Conservation (phyloP, 495 filamentous ascomycete species). For the Corynascus novoguineensis region DNA sequence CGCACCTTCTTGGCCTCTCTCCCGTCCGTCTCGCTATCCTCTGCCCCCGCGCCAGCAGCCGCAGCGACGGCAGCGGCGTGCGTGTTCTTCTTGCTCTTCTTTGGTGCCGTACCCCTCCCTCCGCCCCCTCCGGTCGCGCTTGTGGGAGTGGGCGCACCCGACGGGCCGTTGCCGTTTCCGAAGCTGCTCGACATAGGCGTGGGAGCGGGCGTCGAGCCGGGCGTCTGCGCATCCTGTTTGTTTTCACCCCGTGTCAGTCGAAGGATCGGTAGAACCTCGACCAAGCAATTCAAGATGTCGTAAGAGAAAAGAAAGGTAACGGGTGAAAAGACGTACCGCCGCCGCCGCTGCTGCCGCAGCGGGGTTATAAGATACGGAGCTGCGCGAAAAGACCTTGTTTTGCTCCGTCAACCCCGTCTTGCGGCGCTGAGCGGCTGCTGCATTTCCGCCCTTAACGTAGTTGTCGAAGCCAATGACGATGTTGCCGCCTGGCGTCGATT, state of each 20-base stretch:
- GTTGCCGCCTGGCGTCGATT: conserved; percentile 84
- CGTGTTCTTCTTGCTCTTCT: conserved; percentile 39
- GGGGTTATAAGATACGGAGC: conserved; percentile 52
- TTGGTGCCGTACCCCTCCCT: conserved; percentile 21
- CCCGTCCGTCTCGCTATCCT: conserved; percentile 50
- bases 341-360: conserved; percentile 27
- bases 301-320: background rate
- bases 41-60: conserved; percentile 18
- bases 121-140: conserved; percentile 28
- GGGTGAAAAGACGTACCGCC: too few species aligned
- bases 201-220: conserved; percentile 41
- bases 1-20: conserved; percentile 46
- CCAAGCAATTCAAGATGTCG: background rate
- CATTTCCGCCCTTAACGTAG: conserved; percentile 78
- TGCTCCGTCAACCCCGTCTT: conserved; percentile 46
- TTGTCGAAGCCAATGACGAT: conserved; percentile 97
- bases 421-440: conserved; percentile 43
- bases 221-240: conserved; percentile 35
- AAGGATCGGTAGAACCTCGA: background rate
- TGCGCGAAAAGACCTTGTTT: conserved; percentile 54
- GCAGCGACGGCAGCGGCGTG: conserved; percentile 8
- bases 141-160: conserved; percentile 42
- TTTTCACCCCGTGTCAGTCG: background rate
- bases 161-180: conserved; percentile 34
- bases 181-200: conserved; percentile 47